phyloP scores from a whole-genome alignment of 441 rosid species.

The Brassica hybrid region DNA sequence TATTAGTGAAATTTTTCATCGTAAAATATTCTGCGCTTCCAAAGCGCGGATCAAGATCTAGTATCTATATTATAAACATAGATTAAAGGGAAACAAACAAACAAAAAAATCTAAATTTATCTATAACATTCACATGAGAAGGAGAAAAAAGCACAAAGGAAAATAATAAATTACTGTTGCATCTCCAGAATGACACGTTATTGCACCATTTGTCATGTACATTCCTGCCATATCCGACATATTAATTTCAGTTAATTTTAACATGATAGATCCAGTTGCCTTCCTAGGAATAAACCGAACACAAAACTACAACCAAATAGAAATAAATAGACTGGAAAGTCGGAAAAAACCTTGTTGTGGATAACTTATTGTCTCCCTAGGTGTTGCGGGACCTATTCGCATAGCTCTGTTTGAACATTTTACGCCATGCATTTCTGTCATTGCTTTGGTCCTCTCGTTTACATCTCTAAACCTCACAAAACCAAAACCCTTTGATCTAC shows the following conservation, averaged over 20 bases:
- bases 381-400: conserved; percentile 94
- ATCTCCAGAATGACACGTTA: conserved; percentile 66
- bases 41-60: no score
- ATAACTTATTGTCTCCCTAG: conserved; percentile 81
- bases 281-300: not conserved
- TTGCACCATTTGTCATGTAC: conserved; percentile 63
- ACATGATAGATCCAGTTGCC: not conserved
- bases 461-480: conserved; percentile 97
- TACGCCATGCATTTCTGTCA: conserved; percentile 91
- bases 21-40: no score
- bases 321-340: not conserved
- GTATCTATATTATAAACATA: conserved; percentile 55
- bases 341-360: conserved; percentile 52
- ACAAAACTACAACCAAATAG: not conserved
- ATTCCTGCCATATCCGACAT: conserved; percentile 53
- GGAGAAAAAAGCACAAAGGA: not conserved
- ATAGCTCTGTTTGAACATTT: conserved; percentile 89
- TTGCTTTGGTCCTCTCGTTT: conserved; percentile 74
- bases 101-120: not conserved
- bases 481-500: conserved; percentile 94
- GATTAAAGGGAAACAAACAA: not conserved
- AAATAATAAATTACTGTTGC: conserved; percentile 43
- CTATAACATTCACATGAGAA: conserved; percentile 16
- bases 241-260: conserved; percentile 2
- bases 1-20: no score